Conservation (phyloP, 805 yeast genomes). For the Lipomyces chichibuensis region DNA sequence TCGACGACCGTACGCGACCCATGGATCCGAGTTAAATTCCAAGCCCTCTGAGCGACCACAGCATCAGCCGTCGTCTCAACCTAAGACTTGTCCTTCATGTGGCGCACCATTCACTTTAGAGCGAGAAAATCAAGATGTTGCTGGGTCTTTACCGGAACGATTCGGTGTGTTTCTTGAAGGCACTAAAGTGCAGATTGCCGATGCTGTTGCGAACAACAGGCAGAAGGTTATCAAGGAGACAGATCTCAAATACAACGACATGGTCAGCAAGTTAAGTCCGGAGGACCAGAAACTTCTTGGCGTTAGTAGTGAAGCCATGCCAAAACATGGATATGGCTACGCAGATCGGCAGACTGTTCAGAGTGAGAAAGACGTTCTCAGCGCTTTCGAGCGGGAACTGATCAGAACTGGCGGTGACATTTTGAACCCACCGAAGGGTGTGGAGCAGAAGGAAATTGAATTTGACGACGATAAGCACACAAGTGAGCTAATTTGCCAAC, state of each 20-base stretch:
- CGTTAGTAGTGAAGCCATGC: neutral
- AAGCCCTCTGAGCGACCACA: neutral
- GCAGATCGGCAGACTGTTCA: neutral
- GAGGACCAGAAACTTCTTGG: neutral
- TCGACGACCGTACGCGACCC: neutral
- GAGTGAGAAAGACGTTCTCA: neutral
- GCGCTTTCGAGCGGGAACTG: neutral
- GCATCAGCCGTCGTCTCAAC: neutral
- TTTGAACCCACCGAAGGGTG: neutral
- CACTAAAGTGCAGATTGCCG: neutral
- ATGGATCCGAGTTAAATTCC: neutral
- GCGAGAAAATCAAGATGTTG: neutral
- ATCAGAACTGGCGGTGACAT: neutral
- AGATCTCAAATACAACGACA: neutral
- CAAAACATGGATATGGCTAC: neutral
- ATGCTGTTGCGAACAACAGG: neutral
- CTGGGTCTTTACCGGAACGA: neutral
- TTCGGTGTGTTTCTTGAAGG: neutral
- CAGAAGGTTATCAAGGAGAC: neutral
- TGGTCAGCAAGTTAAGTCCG: neutral
- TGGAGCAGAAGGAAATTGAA: neutral
- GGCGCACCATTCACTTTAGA: constrained; percentile 2
- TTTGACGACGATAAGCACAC: neutral
- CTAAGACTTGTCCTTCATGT: constrained; percentile 1
- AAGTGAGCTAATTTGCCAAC: constrained; percentile 9